phyloP scores from a whole-genome alignment of 495 filamentous ascomycete genomes.

The Lasiosphaeria hispida region DNA sequence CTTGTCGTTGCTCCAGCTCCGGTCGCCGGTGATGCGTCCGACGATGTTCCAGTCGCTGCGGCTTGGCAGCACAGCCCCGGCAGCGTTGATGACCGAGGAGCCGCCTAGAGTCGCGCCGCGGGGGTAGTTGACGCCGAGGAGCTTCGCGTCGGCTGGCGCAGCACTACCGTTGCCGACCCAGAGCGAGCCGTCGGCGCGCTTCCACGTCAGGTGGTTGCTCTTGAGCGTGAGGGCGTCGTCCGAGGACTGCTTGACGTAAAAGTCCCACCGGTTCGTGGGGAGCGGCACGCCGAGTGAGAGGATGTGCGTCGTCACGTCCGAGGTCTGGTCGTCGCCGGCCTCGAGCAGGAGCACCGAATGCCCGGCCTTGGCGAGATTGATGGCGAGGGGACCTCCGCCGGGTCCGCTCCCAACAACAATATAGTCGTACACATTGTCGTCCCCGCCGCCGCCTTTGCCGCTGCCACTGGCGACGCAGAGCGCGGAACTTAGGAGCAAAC shows the following conservation, averaged over 20 bases:
- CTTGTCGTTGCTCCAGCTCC: slow-evolving; percentile 39
- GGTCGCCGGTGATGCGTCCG: slow-evolving; percentile 43
- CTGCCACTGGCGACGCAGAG: not conserved
- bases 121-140: slow-evolving; percentile 49
- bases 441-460: not conserved
- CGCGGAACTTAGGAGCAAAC: not conserved
- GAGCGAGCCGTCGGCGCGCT: slow-evolving; percentile 27
- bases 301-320: slow-evolving; percentile 31
- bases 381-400: slow-evolving; percentile 1
- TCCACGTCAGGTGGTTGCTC: slow-evolving; percentile 38
- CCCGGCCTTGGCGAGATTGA: slow-evolving; percentile 9
- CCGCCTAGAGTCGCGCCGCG: slow-evolving; percentile 48
- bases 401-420: slow-evolving; percentile 10
- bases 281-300: slow-evolving; percentile 20
- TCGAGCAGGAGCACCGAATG: slow-evolving; percentile 12
- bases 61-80: slow-evolving; percentile 35
- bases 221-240: slow-evolving; percentile 29
- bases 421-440: slow-evolving; percentile 10
- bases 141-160: slow-evolving; percentile 38
- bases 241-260: slow-evolving; percentile 39
- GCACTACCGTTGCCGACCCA: slow-evolving; percentile 30
- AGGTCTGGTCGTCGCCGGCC: slow-evolving; percentile 55
- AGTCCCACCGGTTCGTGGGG: slow-evolving; percentile 38
- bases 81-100: slow-evolving; percentile 45
- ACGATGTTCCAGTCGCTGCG: slow-evolving; percentile 49